Conservation (phyloP, 495 filamentous ascomycete species). For the Aspergillus sclerotioniger region DNA sequence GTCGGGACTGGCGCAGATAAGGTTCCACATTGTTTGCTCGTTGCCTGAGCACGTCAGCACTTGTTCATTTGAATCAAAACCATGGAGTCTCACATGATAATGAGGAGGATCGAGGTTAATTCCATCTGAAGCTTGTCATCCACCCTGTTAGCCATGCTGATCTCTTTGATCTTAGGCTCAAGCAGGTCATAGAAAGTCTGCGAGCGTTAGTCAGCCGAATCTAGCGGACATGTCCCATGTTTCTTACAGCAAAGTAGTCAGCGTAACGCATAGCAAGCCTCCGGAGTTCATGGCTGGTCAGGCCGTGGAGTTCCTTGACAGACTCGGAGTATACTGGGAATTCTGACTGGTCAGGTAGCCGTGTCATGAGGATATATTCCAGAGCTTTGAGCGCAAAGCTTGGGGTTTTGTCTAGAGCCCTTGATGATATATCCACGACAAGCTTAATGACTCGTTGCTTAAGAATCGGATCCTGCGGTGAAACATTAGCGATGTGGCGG, state of each 20-base stretch:
- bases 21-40: conserved; percentile 74
- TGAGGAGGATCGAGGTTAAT: conserved; percentile 73
- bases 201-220: background rate
- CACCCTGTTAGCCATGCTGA: conserved; percentile 66
- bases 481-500: conserved; percentile 1
- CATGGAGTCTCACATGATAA: conserved; percentile 66
- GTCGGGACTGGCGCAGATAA: conserved; percentile 57
- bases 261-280: conserved; percentile 86
- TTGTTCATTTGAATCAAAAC: background rate
- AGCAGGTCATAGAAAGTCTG: conserved; percentile 82
- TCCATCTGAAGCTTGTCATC: conserved; percentile 75
- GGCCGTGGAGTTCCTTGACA: conserved; percentile 79
- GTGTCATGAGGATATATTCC: conserved; percentile 83
- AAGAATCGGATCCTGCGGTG: conserved; percentile 72
- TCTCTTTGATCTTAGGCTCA: conserved; percentile 76
- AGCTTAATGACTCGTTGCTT: conserved; percentile 80
- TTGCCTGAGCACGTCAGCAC: conserved; percentile 52
- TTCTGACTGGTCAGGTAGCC: conserved; percentile 64
- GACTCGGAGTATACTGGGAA: conserved; percentile 79
- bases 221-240: background rate
- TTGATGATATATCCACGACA: conserved; percentile 80
- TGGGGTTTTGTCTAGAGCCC: conserved; percentile 72
- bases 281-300: conserved; percentile 83
- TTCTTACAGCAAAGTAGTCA: conserved; percentile 71
- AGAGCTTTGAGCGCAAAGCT: conserved; percentile 82